phyloP scores from a whole-genome alignment of 371 early-diverging fungal species.

The Mucor racemosus region DNA sequence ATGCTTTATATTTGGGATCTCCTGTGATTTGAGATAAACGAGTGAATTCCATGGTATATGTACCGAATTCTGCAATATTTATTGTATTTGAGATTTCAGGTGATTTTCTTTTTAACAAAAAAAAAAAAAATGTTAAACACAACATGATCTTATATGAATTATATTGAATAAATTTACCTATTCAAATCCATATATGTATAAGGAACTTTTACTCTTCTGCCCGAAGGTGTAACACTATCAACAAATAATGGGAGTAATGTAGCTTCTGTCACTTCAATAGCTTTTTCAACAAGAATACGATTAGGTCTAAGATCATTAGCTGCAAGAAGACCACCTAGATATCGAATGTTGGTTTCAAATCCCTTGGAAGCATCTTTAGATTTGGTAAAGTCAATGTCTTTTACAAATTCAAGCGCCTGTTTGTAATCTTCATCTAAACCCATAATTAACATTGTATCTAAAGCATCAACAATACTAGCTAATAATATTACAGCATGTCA shows the following conservation, averaged over 20 bases:
- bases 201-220: slow-evolving; percentile 73
- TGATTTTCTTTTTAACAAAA: slow-evolving; percentile 8
- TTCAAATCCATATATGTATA: slow-evolving; percentile 70
- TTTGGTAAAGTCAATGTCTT: slow-evolving; percentile 39
- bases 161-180: slow-evolving; percentile 21
- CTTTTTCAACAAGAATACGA: slow-evolving; percentile 53
- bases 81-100: slow-evolving; percentile 20
- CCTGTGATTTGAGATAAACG: slow-evolving; percentile 74
- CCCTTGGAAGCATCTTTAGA: slow-evolving; percentile 42
- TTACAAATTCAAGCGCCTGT: slow-evolving; percentile 66
- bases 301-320: slow-evolving; percentile 69
- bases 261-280: slow-evolving; percentile 36
- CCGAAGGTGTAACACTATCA: slow-evolving; percentile 1
- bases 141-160: no score
- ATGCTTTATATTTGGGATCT: slow-evolving; percentile 57
- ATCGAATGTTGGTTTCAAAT: slow-evolving; percentile 82
- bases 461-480: slow-evolving; percentile 81
- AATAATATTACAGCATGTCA: background rate
- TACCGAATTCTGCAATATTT: slow-evolving; percentile 80
- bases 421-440: slow-evolving; percentile 75
- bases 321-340: slow-evolving; percentile 74
- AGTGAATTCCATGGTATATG: slow-evolving; percentile 85
- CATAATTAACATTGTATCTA: slow-evolving; percentile 88
- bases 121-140: background rate
- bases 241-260: slow-evolving; percentile 74